These are phyloP conservation scores for Dactylellina leptospora DNA, from an alignment of 2,329 filamentous ascomycete genomes.

Conservation along the genomic window DNA sequence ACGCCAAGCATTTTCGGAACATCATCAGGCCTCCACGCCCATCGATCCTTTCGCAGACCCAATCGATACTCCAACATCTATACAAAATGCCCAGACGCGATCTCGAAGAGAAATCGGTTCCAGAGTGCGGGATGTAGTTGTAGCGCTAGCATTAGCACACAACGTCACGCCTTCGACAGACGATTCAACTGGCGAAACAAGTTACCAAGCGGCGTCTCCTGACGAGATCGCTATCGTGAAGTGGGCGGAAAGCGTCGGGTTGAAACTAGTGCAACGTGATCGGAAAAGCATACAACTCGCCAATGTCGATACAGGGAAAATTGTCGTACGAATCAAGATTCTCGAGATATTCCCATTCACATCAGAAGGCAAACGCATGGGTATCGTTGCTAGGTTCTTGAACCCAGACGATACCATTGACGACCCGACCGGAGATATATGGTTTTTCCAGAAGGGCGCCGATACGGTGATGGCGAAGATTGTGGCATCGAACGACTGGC, in stretches of 20 bases:
- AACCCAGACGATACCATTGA: constrained; percentile 64
- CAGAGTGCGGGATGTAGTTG: constrained; percentile 88
- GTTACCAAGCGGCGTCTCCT: constrained; percentile 95
- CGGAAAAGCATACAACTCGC: constrained; percentile 84
- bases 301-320: constrained; percentile 75
- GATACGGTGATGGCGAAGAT: constrained; percentile 98
- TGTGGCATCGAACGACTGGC: constrained; percentile 95
- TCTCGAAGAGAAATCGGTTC: constrained; percentile 92
- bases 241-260: constrained; percentile 91
- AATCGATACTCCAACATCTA: constrained; percentile 20
- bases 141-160: constrained; percentile 92
- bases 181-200: constrained; percentile 74
- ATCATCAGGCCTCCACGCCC: constrained; percentile 54
- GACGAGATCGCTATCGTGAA: constrained; percentile 98
- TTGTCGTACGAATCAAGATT: constrained; percentile 84
- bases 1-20: constrained; percentile 77
- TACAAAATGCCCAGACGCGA: constrained; percentile 72
- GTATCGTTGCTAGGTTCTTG: constrained; percentile 89
- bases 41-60: constrained; percentile 50
- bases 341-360: constrained; percentile 97
- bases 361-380: constrained; percentile 97
- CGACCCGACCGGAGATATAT: constrained; percentile 76
- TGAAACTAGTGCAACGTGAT: constrained; percentile 84
- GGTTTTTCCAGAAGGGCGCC: constrained; percentile 98
- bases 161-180: constrained; percentile 95